Percentiles rank a stretch among this genome's conserved stretches.
These are phyloP conservation scores for Malus hybrid DNA, from an alignment of 331 rosid species.

Conservation along the genomic window DNA sequence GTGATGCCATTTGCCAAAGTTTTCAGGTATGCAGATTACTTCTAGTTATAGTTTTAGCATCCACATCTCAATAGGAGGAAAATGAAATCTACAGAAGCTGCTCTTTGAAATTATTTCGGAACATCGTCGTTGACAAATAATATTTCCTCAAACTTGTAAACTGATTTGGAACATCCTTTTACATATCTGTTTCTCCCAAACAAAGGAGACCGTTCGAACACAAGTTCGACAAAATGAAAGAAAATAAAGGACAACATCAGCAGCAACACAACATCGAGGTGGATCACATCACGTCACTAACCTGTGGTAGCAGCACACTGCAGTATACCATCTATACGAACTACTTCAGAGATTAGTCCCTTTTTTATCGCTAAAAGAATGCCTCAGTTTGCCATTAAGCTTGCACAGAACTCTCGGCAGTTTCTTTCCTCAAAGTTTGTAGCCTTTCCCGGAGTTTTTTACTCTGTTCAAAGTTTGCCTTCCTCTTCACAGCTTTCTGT, in stretches of 20 bases:
- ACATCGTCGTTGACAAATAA: neutral
- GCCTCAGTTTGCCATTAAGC: neutral
- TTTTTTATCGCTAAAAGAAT: neutral
- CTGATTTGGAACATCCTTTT: no score
- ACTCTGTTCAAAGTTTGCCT: constrained; percentile 88
- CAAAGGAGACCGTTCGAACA: no score
- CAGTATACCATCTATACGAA: neutral
- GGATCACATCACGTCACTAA: neutral
- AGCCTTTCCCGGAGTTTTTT: constrained; percentile 63
- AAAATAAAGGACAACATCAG: no score
- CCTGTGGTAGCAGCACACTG: neutral
- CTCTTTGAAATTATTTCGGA: neutral
- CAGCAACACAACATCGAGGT: neutral
- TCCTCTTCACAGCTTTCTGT: constrained; percentile 88
- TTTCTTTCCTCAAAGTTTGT: constrained; percentile 57
- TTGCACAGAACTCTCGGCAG: constrained; percentile 23
- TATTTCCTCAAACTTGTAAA: no score
- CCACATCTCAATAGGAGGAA: neutral
- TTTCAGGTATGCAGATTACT: no score
- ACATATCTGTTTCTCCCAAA: no score
- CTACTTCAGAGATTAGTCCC: neutral
- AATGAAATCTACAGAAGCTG: neutral
- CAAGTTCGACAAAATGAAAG: neutral
- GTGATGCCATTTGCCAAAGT: no score
- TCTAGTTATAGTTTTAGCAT: no score